phyloP scores from a whole-genome alignment of 108 stramenopile genomes.

The Nitzschia palea region DNA sequence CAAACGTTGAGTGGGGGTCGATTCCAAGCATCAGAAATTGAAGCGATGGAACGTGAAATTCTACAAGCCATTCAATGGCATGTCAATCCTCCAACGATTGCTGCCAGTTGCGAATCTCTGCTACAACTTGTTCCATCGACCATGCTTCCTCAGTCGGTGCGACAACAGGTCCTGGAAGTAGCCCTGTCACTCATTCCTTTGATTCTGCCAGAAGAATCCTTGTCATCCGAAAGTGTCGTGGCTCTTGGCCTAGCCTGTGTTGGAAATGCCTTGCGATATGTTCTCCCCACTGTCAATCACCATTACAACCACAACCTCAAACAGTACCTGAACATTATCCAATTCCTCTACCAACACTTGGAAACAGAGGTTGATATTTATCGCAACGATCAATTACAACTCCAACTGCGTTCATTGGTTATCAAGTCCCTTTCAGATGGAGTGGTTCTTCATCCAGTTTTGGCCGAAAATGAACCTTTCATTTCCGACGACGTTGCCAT shows the following conservation, averaged over 20 bases:
- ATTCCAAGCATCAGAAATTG: conserved; percentile 50
- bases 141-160: conserved; percentile 6
- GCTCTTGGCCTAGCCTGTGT: conserved; percentile 1
- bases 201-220: background rate
- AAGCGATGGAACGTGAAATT: conserved; percentile 46
- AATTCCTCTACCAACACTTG: too few relatives aligned
- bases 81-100: conserved; percentile 46
- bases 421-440: background rate
- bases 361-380: too few relatives aligned
- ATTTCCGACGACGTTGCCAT: too few relatives aligned
- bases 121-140: conserved; percentile 3
- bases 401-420: background rate
- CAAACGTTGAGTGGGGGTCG: conserved; percentile 55
- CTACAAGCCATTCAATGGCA: conserved; percentile 45
- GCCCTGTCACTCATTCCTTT: background rate
- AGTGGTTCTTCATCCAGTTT: too few relatives aligned
- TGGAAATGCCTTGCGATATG: conserved; percentile 1
- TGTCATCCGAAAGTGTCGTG: background rate
- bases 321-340: too few relatives aligned
- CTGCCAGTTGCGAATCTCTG: background rate
- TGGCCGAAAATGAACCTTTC: too few relatives aligned
- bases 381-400: too few relatives aligned
- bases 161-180: background rate
- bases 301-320: too few relatives aligned
- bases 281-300: too few relatives aligned